A percentile compares a stretch with the other conserved stretches of the same genome.
These are phyloP conservation scores for Alternaria sp. DNA, from an alignment of 2,329 filamentous ascomycete genomes.

Conservation along the genomic window DNA sequence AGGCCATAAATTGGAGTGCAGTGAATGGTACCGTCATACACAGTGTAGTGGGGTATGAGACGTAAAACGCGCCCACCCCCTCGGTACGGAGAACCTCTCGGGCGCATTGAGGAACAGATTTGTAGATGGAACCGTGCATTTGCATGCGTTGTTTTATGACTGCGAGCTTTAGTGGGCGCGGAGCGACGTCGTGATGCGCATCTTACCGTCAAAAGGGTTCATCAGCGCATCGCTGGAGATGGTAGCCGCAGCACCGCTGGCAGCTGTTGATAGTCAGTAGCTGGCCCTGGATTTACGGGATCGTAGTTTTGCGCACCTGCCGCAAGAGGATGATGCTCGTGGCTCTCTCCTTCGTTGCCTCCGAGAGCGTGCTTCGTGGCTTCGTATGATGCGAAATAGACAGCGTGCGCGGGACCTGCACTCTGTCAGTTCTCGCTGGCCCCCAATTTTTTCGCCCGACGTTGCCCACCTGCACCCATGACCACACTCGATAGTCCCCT, in stretches of 20 bases:
- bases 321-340: constrained; percentile 91
- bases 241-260: constrained; percentile 91
- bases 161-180: constrained; percentile 53
- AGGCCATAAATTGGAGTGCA: constrained; percentile 94
- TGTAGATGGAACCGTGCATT: constrained; percentile 93
- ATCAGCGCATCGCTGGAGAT: constrained; percentile 98
- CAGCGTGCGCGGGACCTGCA: constrained; percentile 90
- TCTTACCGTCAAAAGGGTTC: constrained; percentile 96
- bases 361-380: constrained; percentile 95
- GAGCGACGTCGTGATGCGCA: constrained; percentile 3
- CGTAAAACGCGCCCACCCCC: constrained; percentile 91
- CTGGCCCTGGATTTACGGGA: neutral
- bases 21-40: constrained; percentile 99
- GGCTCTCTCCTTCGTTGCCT: constrained; percentile 83
- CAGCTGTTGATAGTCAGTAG: constrained; percentile 66
- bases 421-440: constrained; percentile 36
- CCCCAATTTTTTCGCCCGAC: constrained; percentile 2
- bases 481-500: constrained; percentile 96
- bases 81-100: constrained; percentile 86
- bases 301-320: constrained; percentile 68
- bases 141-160: constrained; percentile 99
- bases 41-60: constrained; percentile 96
- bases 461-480: constrained; percentile 79
- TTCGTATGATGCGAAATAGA: constrained; percentile 99
- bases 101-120: constrained; percentile 86